A percentile compares a stretch with the other conserved stretches of the same genome.
Evolutionary conservation across 495 filamentous ascomycete species (phyloP).

Genomic region (Penicillium paradoxum): DNA sequence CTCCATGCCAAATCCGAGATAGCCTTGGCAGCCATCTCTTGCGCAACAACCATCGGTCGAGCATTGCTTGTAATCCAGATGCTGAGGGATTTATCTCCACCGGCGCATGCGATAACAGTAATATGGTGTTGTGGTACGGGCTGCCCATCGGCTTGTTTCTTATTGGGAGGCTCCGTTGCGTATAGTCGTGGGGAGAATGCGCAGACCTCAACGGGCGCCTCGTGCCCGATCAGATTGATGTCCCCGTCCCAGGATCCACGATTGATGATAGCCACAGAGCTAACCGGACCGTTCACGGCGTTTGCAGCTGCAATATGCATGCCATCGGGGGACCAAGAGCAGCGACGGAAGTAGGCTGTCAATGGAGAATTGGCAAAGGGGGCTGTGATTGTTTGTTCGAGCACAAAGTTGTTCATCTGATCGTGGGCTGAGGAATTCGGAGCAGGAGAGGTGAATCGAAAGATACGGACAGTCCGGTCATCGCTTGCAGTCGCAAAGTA

Average conservation of each 20-base stretch:
- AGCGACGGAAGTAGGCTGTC: slow-evolving; percentile 94
- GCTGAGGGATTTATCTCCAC: slow-evolving; percentile 91
- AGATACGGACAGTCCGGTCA: slow-evolving; percentile 94
- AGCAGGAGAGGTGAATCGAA: slow-evolving; percentile 83
- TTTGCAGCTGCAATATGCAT: slow-evolving; percentile 96
- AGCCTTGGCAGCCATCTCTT: slow-evolving; percentile 83
- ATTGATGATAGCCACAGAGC: slow-evolving; percentile 92
- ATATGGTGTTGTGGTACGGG: slow-evolving; percentile 49
- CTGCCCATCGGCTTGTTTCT: slow-evolving; percentile 38
- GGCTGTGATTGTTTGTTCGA: slow-evolving; percentile 77
- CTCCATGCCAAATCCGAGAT: slow-evolving; percentile 94
- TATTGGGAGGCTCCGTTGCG: slow-evolving; percentile 57
- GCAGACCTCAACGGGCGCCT: slow-evolving; percentile 94
- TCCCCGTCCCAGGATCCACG: slow-evolving; percentile 91
- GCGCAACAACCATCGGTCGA: slow-evolving; percentile 77
- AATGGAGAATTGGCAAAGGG: slow-evolving; percentile 87
- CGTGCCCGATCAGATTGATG: slow-evolving; percentile 95
- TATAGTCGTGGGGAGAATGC: slow-evolving; percentile 93
- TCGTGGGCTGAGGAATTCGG: slow-evolving; percentile 94
- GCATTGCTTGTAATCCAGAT: slow-evolving; percentile 97
- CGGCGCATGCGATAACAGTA: slow-evolving; percentile 93
- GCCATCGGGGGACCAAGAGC: slow-evolving; percentile 96
- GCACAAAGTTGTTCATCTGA: slow-evolving; percentile 88
- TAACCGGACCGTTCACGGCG: slow-evolving; percentile 93
- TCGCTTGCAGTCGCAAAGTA: slow-evolving; percentile 98